These are phyloP conservation scores for Neospermospora avenae DNA, from an alignment of 2,329 filamentous ascomycete genomes.

Conservation along the genomic window DNA sequence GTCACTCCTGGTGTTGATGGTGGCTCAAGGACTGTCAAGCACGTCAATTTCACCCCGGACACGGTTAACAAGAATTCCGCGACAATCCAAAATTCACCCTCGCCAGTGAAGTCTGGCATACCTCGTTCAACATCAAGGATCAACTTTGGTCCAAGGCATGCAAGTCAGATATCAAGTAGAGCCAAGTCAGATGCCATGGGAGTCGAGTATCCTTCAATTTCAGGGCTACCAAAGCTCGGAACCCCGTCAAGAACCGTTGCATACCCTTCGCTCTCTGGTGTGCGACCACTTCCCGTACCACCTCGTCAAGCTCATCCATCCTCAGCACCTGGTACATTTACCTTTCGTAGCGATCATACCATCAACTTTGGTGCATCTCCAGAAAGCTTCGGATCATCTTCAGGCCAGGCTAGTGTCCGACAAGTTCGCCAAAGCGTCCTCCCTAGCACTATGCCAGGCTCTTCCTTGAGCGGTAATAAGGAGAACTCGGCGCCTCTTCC, in stretches of 20 bases:
- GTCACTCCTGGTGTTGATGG: conserved; percentile 51
- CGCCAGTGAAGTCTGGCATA: conserved; percentile 50
- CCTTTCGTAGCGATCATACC: conserved; percentile 63
- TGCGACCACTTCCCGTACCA: conserved; percentile 27
- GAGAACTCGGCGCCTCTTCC: conserved; percentile 46
- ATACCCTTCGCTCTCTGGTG: conserved; percentile 32
- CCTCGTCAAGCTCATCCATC: conserved; percentile 23
- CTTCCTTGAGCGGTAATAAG: conserved; percentile 54
- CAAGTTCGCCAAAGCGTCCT: conserved; percentile 53
- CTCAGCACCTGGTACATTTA: conserved; percentile 56
- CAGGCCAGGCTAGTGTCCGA: conserved; percentile 59
- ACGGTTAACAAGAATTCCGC: conserved; percentile 48
- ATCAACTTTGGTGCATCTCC: conserved; percentile 52
- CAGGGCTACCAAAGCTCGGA: conserved; percentile 30
- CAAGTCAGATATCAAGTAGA: conserved; percentile 20
- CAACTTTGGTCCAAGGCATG: conserved; percentile 38
- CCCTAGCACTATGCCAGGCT: conserved; percentile 50
- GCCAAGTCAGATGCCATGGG: conserved; percentile 34
- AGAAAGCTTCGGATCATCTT: conserved; percentile 52
- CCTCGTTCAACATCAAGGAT: conserved; percentile 42
- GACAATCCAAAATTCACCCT: conserved; percentile 49
- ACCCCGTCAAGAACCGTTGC: conserved; percentile 20
- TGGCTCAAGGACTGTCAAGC: conserved; percentile 62
- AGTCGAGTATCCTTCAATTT: conserved; percentile 53
- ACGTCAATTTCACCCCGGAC: conserved; percentile 75